Conservation (phyloP, 2,329 filamentous ascomycete genomes). For the Fusarium sacchari region DNA sequence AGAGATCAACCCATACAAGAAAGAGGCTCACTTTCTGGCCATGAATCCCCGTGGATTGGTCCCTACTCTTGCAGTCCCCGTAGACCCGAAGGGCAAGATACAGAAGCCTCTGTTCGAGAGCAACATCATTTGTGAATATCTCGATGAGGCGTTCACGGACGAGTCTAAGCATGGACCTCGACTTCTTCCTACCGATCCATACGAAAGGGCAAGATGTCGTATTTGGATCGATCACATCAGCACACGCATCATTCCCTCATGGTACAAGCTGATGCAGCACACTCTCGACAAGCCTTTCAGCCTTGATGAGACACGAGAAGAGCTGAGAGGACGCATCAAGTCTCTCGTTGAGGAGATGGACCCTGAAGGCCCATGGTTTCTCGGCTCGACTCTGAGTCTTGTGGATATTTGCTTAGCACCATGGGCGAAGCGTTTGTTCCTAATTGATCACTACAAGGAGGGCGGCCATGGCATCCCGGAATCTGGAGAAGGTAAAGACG, state of each 20-base stretch:
- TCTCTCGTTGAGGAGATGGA: conserved; percentile 72
- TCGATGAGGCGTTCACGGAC: conserved; percentile 75
- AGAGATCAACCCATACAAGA: conserved; percentile 82
- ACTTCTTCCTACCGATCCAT: conserved; percentile 70
- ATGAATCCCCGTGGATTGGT: conserved; percentile 81
- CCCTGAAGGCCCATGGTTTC: conserved; percentile 68
- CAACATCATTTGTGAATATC: conserved; percentile 77
- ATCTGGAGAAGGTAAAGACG: conserved; percentile 66
- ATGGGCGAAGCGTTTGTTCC: conserved; percentile 76
- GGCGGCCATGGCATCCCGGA: conserved; percentile 60
- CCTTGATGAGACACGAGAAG: conserved; percentile 63
- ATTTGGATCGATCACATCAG: conserved; percentile 81
- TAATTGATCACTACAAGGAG: conserved; percentile 79
- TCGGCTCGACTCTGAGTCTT: conserved; percentile 70
- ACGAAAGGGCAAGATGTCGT: conserved; percentile 70
- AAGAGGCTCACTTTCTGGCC: conserved; percentile 72
- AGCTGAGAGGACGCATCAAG: conserved; percentile 68
- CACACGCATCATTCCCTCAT: conserved; percentile 73
- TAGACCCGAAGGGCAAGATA: conserved; percentile 42
- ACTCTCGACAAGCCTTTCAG: conserved; percentile 59
- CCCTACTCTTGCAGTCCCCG: conserved; percentile 70
- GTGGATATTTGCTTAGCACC: conserved; percentile 78
- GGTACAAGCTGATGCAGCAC: conserved; percentile 71
- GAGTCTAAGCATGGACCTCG: conserved; percentile 53
- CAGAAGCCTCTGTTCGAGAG: conserved; percentile 76